phyloP scores from a whole-genome alignment of 2,329 filamentous ascomycete genomes.

The Fusarium sulawesiense region DNA sequence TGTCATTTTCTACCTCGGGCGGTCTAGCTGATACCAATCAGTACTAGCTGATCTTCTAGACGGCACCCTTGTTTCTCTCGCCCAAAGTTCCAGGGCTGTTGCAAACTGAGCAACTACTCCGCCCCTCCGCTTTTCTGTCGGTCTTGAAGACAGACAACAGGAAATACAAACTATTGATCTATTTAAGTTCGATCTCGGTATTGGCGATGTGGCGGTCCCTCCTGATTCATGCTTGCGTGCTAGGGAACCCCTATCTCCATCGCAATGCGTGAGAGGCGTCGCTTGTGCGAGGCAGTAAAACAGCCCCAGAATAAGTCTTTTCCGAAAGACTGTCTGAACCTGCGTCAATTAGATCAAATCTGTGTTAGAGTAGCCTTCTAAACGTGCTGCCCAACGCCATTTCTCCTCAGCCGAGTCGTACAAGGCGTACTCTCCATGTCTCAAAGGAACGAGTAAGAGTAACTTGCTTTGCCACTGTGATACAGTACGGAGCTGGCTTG shows the following conservation, averaged over 20 bases:
- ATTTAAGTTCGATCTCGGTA: constrained; percentile 14
- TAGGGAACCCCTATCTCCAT: constrained; percentile 5
- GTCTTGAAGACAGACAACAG: neutral
- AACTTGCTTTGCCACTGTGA: neutral
- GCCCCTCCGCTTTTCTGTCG: constrained; percentile 18
- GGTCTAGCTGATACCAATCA: constrained; percentile 2
- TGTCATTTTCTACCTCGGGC: constrained; percentile 25
- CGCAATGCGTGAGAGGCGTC: constrained; percentile 8
- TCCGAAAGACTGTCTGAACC: neutral
- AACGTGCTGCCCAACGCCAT: constrained; percentile 4
- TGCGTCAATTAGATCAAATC: constrained; percentile 8
- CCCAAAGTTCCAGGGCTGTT: constrained; percentile 24
- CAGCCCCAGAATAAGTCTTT: constrained; percentile 3
- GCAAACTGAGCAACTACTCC: neutral
- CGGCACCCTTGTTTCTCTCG: constrained; percentile 7
- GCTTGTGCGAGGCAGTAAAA: constrained; percentile 23
- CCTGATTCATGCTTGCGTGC: constrained; percentile 16
- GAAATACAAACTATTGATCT: neutral
- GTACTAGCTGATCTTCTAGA: constrained; percentile 22
- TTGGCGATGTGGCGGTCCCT: neutral
- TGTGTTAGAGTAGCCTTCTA: neutral
- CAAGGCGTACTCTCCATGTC: neutral
- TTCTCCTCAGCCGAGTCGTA: constrained; percentile 20
- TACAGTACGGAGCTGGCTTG: neutral
- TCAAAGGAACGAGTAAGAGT: neutral